These are phyloP conservation scores for Diaporthe amygdali DNA, from an alignment of 2,329 filamentous ascomycete genomes.

Conservation along the genomic window DNA sequence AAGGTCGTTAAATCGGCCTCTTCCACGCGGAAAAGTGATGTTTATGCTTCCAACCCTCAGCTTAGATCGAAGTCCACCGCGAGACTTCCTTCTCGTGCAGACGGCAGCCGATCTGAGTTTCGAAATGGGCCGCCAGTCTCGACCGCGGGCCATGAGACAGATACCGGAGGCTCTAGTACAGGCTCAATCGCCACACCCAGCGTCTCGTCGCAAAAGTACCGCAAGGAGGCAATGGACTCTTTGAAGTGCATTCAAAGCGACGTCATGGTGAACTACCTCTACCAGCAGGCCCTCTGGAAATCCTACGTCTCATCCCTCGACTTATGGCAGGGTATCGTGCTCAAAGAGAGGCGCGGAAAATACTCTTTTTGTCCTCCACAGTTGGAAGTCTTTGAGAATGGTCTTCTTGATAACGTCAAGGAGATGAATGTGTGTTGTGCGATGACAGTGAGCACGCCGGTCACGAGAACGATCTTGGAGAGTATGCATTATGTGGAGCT, in stretches of 20 bases:
- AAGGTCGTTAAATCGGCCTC: too few species aligned
- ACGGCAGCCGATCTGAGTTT: background rate
- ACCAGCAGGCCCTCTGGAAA: conserved; percentile 63
- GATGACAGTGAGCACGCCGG: conserved; percentile 70
- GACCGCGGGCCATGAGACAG: background rate
- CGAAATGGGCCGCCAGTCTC: background rate
- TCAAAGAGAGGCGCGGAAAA: conserved; percentile 43
- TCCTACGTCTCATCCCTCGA: conserved; percentile 43
- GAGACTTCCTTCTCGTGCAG: background rate
- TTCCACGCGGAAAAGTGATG: background rate
- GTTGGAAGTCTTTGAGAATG: conserved; percentile 39
- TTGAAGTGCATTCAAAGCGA: conserved; percentile 45
- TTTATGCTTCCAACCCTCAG: too few species aligned
- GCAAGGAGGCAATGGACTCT: background rate
- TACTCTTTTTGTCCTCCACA: conserved; percentile 46
- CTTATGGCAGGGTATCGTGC: conserved; percentile 44
- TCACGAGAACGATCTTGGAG: conserved; percentile 64
- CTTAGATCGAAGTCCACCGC: background rate
- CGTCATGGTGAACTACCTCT: conserved; percentile 68
- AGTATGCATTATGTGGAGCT: conserved; percentile 42
- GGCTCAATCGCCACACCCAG: background rate
- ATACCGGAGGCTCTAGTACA: background rate
- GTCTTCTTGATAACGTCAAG: conserved; percentile 41
- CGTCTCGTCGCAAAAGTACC: background rate
- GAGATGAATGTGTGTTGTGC: conserved; percentile 57